A percentile compares a stretch with the other conserved stretches of the same genome.
Evolutionary conservation across 768 basidiomycete genomes (phyloP).

Genomic region (Tulasnella calospora): DNA sequence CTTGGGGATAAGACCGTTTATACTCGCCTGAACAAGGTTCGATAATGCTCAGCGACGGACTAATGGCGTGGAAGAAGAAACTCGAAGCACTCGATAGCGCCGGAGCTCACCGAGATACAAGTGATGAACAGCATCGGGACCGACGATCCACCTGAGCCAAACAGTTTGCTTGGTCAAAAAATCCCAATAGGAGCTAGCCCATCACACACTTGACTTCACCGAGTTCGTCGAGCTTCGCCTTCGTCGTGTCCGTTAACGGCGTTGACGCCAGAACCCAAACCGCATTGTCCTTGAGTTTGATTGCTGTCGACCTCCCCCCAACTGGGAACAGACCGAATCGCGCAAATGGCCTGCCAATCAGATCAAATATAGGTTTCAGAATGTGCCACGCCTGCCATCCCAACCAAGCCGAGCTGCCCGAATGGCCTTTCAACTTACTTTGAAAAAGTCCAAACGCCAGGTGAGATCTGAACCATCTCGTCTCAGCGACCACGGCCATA

Average conservation of each 20-base stretch:
- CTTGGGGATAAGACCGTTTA: constrained; percentile 63
- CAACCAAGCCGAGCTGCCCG: neutral
- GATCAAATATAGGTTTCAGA: neutral
- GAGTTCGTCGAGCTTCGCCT: constrained; percentile 53
- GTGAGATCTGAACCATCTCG: constrained; percentile 30
- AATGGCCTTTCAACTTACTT: constrained; percentile 28
- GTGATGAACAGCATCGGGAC: constrained; percentile 38
- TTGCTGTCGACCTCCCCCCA: constrained; percentile 78
- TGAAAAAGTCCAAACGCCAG: constrained; percentile 40
- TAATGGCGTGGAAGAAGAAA: neutral
- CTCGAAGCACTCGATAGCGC: neutral
- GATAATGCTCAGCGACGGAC: constrained; percentile 36
- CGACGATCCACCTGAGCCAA: constrained; percentile 36
- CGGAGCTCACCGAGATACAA: constrained; percentile 34
- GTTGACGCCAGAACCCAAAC: constrained; percentile 84
- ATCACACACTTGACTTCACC: constrained; percentile 58
- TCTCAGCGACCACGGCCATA: neutral
- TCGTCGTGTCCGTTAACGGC: constrained; percentile 61
- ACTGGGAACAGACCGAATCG: constrained; percentile 64
- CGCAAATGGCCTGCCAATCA: constrained; percentile 47
- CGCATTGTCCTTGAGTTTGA: constrained; percentile 59
- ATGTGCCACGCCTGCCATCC: constrained; percentile 18
- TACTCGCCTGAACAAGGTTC: constrained; percentile 30
- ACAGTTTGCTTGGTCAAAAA: neutral
- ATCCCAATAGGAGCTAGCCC: neutral